phyloP scores from a whole-genome alignment of 495 filamentous ascomycete genomes.

The Penicillium desertorum region DNA sequence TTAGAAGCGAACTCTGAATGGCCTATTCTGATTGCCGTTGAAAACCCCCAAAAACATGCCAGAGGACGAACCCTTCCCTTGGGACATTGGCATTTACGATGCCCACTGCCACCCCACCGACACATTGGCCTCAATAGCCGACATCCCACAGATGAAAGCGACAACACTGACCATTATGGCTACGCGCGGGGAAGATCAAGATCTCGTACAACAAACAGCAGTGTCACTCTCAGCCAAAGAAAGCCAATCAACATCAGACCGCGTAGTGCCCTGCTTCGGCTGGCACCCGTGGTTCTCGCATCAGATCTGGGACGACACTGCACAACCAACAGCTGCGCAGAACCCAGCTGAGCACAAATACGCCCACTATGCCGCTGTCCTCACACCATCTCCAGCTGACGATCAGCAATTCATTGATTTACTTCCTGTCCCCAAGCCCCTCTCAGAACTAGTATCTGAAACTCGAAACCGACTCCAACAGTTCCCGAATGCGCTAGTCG shows the following conservation, averaged over 20 bases:
- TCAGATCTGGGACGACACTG: slow-evolving; percentile 71
- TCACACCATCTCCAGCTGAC: slow-evolving; percentile 52
- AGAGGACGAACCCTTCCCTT: slow-evolving; percentile 59
- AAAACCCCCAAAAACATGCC: slow-evolving; percentile 17
- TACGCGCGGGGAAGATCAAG: slow-evolving; percentile 82
- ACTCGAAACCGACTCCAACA: slow-evolving; percentile 60
- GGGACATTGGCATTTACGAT: slow-evolving; percentile 83
- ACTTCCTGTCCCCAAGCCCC: slow-evolving; percentile 68
- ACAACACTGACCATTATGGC: slow-evolving; percentile 82
- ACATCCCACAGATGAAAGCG: slow-evolving; percentile 75
- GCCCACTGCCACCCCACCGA: slow-evolving; percentile 99
- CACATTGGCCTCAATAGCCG: slow-evolving; percentile 70
- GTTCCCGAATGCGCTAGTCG: slow-evolving; percentile 71
- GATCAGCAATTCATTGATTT: slow-evolving; percentile 61
- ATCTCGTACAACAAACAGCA: slow-evolving; percentile 72
- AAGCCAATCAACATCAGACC: slow-evolving; percentile 19
- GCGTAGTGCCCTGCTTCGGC: slow-evolving; percentile 82
- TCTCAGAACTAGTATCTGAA: slow-evolving; percentile 64
- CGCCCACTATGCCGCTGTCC: slow-evolving; percentile 68
- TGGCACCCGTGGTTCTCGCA: slow-evolving; percentile 99
- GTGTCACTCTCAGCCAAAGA: slow-evolving; percentile 38
- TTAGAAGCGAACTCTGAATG: not conserved
- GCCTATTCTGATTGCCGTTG: not conserved
- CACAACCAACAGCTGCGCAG: slow-evolving; percentile 21
- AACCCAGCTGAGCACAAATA: slow-evolving; percentile 37